A percentile compares a stretch with the other conserved stretches of the same genome.
These are phyloP conservation scores for Phytopythium mirpurense DNA, from an alignment of 352 stramenopile genomes.

Conservation along the genomic window DNA sequence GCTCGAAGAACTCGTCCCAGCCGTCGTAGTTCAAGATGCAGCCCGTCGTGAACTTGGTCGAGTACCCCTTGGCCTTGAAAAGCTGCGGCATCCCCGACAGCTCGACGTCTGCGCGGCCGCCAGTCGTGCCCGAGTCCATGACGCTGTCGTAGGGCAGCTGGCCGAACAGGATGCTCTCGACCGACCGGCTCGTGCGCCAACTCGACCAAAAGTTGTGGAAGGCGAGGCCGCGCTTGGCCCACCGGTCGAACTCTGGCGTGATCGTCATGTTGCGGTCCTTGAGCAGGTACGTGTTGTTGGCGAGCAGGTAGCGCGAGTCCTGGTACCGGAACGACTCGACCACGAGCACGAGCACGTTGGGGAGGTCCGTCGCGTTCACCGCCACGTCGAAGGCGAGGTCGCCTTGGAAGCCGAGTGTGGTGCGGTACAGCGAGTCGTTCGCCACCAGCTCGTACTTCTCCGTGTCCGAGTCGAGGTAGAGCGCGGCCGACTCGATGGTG, in stretches of 20 bases:
- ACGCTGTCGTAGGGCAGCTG: constrained; percentile 61
- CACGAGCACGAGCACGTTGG: constrained; percentile 62
- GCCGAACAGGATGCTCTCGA: constrained; percentile 60
- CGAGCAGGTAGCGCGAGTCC: constrained; percentile 48
- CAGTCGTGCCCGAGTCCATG: constrained; percentile 42
- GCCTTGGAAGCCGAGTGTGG: constrained; percentile 41
- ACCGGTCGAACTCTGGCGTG: constrained; percentile 59
- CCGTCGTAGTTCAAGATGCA: constrained; percentile 51
- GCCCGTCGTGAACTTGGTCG: constrained; percentile 58
- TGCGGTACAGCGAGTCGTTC: constrained; percentile 37
- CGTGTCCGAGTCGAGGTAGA: too few species aligned
- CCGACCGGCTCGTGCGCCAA: constrained; percentile 60
- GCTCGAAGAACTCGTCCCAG: constrained; percentile 51
- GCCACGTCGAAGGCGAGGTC: constrained; percentile 49
- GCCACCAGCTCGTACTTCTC: constrained; percentile 19
- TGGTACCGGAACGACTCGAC: constrained; percentile 60
- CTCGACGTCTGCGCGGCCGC: constrained; percentile 22
- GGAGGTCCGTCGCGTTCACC: constrained; percentile 26
- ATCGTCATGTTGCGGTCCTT: constrained; percentile 34
- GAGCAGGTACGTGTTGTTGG: constrained; percentile 21
- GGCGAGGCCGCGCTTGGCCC: constrained; percentile 38
- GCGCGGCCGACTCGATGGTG: too few species aligned
- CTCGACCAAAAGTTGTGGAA: constrained; percentile 64
- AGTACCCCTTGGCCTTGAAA: constrained; percentile 50
- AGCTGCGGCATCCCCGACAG: constrained; percentile 54